Evolutionary conservation across 139 green algal genomes (phyloP), one percentile per base, ranked within the genome.

Genomic region (Desmodesmus armatus): DNA sequence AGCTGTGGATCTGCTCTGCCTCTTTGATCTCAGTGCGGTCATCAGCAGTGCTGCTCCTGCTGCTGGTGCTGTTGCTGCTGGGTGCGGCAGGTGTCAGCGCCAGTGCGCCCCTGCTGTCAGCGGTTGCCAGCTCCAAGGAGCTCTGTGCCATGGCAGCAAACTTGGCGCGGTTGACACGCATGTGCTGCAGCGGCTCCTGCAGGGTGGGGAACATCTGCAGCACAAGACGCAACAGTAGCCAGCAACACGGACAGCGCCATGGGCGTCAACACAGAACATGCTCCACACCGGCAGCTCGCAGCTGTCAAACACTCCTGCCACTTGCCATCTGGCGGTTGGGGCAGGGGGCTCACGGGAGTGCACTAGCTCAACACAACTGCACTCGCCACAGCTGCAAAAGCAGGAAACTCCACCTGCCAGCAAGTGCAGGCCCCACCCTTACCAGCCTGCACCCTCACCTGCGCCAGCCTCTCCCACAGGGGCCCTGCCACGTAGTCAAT

Each of bases 401-500:
- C n/a, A n/a, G n/a, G n/a, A n/a, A n/a, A n/a, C n/a, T n/a, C n/a
- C n/a, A n/a, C n/a, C n/a, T n/a, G n/a, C n/a, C n/a, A n/a, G n/a
- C n/a, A n/a, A n/a, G n/a, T n/a, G n/a, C n/a, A n/a, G n/a, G n/a
- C n/a, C n/a, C n/a, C n/a, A n/a, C n/a, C n/a, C n/a, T n/a, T n/a
- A n/a, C n/a, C n/a, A n/a, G n/a, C n/a, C n/a, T n/a, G n/a, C n/a
- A n/a, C 25, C 29, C 53, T 33, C 11, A 82, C 76, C 78, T 84
- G 80, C 5, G 53, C 87, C 80, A 93, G 71, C 33, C 88, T 83
- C 80, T 92, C 86, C 92, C 92, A 95, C 82, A 95, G 86, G 9
- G 90, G 88, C 23, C 49, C 71, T 33, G 92, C 92, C 35, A 95
- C 87, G 75, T 91, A 94, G 85, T 94, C 90, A 37, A 95, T 91